Conservation (phyloP, 2,329 filamentous ascomycete genomes). For the Ceratocystis destructans region DNA sequence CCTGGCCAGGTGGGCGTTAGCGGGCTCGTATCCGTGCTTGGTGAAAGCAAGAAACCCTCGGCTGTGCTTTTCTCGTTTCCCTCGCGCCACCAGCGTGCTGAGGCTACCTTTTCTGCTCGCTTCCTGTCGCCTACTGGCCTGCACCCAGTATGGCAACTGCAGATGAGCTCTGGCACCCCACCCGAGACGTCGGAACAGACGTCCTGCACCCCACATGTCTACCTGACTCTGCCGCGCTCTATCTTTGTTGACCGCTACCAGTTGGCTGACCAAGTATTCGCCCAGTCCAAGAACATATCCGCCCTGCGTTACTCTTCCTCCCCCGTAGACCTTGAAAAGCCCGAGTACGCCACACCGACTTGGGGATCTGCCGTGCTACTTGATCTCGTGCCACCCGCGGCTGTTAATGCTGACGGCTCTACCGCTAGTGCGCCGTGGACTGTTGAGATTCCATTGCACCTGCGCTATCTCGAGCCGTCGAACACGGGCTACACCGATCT, state of each 20-base stretch:
- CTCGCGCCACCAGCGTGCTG: conserved; percentile 55
- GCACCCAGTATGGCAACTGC: conserved; percentile 65
- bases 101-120: conserved; percentile 43
- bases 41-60: conserved; percentile 57
- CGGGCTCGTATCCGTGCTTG: conserved; percentile 65
- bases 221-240: conserved; percentile 66
- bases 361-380: conserved; percentile 75
- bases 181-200: conserved; percentile 32
- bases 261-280: conserved; percentile 60
- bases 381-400: conserved; percentile 48
- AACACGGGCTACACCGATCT: conserved; percentile 39
- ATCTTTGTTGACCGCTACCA: conserved; percentile 86
- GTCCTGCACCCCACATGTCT: conserved; percentile 61
- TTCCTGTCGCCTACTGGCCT: conserved; percentile 65
- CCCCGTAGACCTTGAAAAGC: conserved; percentile 80
- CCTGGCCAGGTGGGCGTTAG: conserved; percentile 63
- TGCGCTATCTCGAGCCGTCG: conserved; percentile 63
- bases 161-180: conserved; percentile 40
- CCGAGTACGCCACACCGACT: conserved; percentile 57
- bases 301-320: conserved; percentile 54
- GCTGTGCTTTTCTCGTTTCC: conserved; percentile 73
- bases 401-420: conserved; percentile 20
- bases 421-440: conserved; percentile 38
- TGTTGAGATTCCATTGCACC: conserved; percentile 63
- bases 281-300: conserved; percentile 64